These are phyloP conservation scores for Geotrichum armillariae DNA, from an alignment of 1,139 yeast species.

Conservation along the genomic window DNA sequence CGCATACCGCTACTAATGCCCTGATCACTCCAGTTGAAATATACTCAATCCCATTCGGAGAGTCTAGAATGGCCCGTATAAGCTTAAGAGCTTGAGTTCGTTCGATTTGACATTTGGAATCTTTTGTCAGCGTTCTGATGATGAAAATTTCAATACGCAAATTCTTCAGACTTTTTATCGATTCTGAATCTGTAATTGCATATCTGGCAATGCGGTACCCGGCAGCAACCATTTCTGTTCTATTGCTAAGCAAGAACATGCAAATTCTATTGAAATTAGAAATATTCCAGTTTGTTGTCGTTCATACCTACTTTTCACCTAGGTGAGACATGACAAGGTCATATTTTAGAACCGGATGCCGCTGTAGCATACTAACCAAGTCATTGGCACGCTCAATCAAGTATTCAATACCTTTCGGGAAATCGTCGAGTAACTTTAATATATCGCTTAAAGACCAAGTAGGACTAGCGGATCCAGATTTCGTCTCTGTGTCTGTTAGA, in stretches of 20 bases:
- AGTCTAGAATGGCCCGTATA: slow-evolving; percentile 59
- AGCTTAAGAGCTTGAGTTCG: slow-evolving; percentile 79
- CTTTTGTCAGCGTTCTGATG: slow-evolving; percentile 63
- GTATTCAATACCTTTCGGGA: slow-evolving; percentile 47
- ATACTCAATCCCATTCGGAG: slow-evolving; percentile 56
- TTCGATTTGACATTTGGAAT: slow-evolving; percentile 55
- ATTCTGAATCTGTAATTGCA: slow-evolving; percentile 54
- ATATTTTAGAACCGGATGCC: slow-evolving; percentile 60
- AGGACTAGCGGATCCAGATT: slow-evolving; percentile 43
- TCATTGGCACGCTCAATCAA: slow-evolving; percentile 63
- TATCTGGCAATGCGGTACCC: slow-evolving; percentile 76
- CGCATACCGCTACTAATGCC: slow-evolving; percentile 70
- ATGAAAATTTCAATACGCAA: slow-evolving; percentile 62
- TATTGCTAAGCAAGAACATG: slow-evolving; percentile 56
- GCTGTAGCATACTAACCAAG: slow-evolving; percentile 55
- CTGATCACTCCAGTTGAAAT: slow-evolving; percentile 68
- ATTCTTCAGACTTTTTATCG: slow-evolving; percentile 47
- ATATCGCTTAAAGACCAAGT: slow-evolving; percentile 53
- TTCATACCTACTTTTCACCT: slow-evolving; percentile 36
- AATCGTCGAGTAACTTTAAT: slow-evolving; percentile 49
- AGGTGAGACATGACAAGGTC: slow-evolving; percentile 67
- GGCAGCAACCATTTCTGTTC: slow-evolving; percentile 67
- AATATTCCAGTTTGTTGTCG: no score
- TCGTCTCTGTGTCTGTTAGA: no score
- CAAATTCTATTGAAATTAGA: slow-evolving; percentile 46